Conservation (phyloP, 2,329 filamentous ascomycete species). For the Onygenales sp. region DNA sequence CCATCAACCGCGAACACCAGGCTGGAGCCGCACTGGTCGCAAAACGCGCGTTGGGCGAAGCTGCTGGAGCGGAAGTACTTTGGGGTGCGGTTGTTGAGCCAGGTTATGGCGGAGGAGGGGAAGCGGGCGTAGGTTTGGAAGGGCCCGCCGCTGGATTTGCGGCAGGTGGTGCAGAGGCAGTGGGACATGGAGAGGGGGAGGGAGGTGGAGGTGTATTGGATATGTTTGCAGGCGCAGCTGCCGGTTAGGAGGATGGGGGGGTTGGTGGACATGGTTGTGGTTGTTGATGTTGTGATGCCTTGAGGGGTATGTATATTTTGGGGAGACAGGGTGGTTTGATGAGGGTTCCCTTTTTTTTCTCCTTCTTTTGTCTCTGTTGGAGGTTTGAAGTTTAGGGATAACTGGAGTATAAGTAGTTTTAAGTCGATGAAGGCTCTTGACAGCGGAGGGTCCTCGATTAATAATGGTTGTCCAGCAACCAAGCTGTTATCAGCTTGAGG, state of each 20-base stretch:
- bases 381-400: no score
- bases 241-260: slow-evolving; percentile 23
- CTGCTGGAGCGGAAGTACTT: slow-evolving; percentile 28
- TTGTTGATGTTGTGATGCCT: not conserved
- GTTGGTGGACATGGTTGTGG: not conserved
- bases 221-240: slow-evolving; percentile 34
- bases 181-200: slow-evolving; percentile 27
- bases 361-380: not conserved
- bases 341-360: not conserved
- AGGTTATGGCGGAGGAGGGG: slow-evolving; percentile 24
- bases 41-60: slow-evolving; percentile 36
- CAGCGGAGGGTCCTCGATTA: not conserved
- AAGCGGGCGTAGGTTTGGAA: slow-evolving; percentile 37
- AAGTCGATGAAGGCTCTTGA: slow-evolving; percentile 4
- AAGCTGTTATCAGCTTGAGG: no score
- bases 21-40: slow-evolving; percentile 37
- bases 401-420: no score
- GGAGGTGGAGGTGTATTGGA: slow-evolving; percentile 31
- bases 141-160: slow-evolving; percentile 37
- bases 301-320: not conserved
- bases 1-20: slow-evolving; percentile 35
- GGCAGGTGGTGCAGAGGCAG: slow-evolving; percentile 43
- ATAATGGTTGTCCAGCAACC: no score
- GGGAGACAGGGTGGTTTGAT: not conserved
- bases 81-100: slow-evolving; percentile 21